Evolutionary conservation across 2,329 filamentous ascomycete genomes (phyloP).

Genomic region (Arachnomyces sp.): DNA sequence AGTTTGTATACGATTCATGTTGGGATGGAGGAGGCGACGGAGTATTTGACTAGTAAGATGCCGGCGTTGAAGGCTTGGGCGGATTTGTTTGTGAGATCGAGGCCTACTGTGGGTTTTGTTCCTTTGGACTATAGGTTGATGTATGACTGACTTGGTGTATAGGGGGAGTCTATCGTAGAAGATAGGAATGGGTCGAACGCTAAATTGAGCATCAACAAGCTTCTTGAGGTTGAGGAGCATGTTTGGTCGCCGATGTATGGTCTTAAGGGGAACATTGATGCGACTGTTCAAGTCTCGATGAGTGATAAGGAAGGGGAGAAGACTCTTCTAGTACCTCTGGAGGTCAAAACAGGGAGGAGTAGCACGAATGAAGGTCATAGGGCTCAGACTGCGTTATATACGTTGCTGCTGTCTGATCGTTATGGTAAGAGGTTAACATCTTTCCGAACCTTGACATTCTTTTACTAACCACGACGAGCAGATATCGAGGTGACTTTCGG

Average conservation of each 20-base stretch:
- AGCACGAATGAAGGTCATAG: constrained; percentile 72
- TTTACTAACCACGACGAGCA: constrained; percentile 16
- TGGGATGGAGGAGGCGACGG: constrained; percentile 60
- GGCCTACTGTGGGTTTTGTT: constrained; percentile 51
- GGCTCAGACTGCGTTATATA: constrained; percentile 92
- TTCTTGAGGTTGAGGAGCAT: constrained; percentile 94
- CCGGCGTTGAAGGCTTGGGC: constrained; percentile 77
- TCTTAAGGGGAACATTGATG: constrained; percentile 94
- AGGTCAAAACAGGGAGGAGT: constrained; percentile 86
- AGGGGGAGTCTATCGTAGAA: constrained; percentile 64
- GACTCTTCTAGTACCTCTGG: constrained; percentile 79
- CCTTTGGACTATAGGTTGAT: constrained; percentile 1
- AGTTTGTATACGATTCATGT: constrained; percentile 83
- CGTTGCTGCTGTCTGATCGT: constrained; percentile 80
- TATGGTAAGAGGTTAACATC: constrained; percentile 53
- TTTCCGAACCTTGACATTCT: neutral
- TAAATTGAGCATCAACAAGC: constrained; percentile 79
- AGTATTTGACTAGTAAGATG: constrained; percentile 77
- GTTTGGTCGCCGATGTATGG: constrained; percentile 98
- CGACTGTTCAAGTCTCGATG: constrained; percentile 83
- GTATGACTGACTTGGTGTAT: constrained; percentile 22
- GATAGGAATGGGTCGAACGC: constrained; percentile 69
- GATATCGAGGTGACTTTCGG: constrained; percentile 86
- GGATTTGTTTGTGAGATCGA: constrained; percentile 62
- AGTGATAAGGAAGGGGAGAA: constrained; percentile 57